Evolutionary conservation across 129 eudicot genomes (phyloP), one percentile per base, ranked within the genome.

Genomic region (Centrapalus pauciflorus): DNA sequence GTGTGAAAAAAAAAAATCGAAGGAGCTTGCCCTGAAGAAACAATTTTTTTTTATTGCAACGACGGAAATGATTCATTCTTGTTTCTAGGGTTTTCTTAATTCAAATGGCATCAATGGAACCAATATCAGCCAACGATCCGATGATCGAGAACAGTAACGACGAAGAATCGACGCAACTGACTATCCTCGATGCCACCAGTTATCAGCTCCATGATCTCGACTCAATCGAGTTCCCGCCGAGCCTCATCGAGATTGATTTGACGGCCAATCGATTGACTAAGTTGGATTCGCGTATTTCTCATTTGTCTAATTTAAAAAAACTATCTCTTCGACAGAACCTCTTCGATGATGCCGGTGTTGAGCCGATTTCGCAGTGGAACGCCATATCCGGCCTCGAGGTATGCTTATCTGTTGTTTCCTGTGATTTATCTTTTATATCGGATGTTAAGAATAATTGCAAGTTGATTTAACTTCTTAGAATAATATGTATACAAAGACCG

Each of bases 271-370:
- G 95, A 4, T 63, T 93, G 23, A 79, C 83, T 7, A 75, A 79
- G 43, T 55, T 93, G 54, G 98, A 93, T 80, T 80, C 90, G 27
- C 95, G 96, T 3, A 86, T 93, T 26, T 80, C 82, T 2, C 83
- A 70, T 19, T 85, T 88, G 54, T 63, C 84, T 8, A 61, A 84
- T 61, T 93, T 93, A 67, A 86, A 84, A 61, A 93, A 80, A 74
- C 95, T 93, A 19, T 93, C 99, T 78, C 79, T 89, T 56, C 95
- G 96, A 10, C 99, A 86, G 65, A 93, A 93, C 64, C 90, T 93
- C 25, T 58, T 89, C 41, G 52, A 68, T 25, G 92, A 84, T 37
- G 78, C 84, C 26, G 95, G 84, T 54, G 70, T 93, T 26, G 77
- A 79, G 12, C 84, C 92, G 16, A 67, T 93, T 30, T 88, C 92